Base-by-base conservation (phyloP, 2,329 filamentous ascomycete species). In the Cladobotryum protrusum region DNA sequence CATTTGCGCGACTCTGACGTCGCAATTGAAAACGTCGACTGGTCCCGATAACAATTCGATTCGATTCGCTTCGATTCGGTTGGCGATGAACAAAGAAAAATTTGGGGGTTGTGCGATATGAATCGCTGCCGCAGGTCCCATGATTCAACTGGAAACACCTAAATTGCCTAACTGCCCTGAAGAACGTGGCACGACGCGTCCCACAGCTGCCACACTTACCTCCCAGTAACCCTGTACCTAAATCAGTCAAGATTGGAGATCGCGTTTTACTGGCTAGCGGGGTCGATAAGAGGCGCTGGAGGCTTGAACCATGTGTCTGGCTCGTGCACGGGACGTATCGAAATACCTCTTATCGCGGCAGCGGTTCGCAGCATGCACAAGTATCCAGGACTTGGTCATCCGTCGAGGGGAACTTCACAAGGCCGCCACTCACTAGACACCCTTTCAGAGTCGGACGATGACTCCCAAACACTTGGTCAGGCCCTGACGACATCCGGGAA, bases 401-500 rank as follows among this genome's bases (percentile, higher is more conserved):
- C 4, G 17, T 17, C 35, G 35, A 3, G 14, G 17, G 35, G 14
- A 37, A n/a, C 17, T 17, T 37, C 11, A 8, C 41, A 29, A 19
- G 12, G 14, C 19, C 24, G 32, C 9, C 41, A 14, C 13, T 11
- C 24, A 14, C 32, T 32, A 17, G 41, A 24, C 33, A 47, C 37
- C 45, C 24, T 29, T 29, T 8, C 24, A 29, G 24, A 29, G 24
- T 29, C 24, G 24, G 11, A 29, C 24, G 24, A 29, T 33, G 43
- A 37, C 43, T 46, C 43, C 48, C 48, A 45, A 49, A 41, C 43
- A 47, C 13, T 43, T 32, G 41, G 13, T 32, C 13, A 15, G 18
- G 29, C 14, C 47, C 49, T 54, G 52, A 54, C 52, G 52, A 48
- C 52, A 51, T 51, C 14, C 20, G 48, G 35, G 35, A 42, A 45